A percentile compares a stretch with the other conserved stretches of the same genome.
phyloP scores from a whole-genome alignment of 1,284 basidiomycete genomes.

The Coniferiporia sulphurascens region DNA sequence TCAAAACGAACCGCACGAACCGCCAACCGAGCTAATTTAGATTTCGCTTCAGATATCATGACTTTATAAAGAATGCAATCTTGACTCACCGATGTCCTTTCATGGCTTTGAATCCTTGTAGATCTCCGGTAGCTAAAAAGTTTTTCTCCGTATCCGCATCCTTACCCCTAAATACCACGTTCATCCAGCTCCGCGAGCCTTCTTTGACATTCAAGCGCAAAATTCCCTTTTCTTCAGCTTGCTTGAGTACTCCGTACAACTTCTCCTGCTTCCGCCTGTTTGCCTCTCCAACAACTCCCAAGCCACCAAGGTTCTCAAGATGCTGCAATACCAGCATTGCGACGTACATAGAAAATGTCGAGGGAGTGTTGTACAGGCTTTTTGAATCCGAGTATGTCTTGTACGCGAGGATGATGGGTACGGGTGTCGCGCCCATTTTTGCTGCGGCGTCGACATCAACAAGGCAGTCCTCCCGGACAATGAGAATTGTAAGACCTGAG shows the following conservation, averaged over 20 bases:
- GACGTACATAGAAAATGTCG: constrained; percentile 91
- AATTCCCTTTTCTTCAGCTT: constrained; percentile 66
- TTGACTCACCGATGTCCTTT: constrained; percentile 83
- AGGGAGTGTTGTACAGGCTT: constrained; percentile 94
- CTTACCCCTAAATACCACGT: constrained; percentile 76
- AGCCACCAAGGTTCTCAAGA: constrained; percentile 65
- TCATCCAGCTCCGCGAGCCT: constrained; percentile 87
- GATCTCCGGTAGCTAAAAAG: constrained; percentile 79
- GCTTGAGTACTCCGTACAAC: constrained; percentile 68
- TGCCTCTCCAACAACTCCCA: constrained; percentile 60
- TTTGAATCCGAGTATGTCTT: constrained; percentile 77
- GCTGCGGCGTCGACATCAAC: constrained; percentile 81
- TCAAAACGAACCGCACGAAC: constrained; percentile 28
- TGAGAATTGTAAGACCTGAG: constrained; percentile 88
- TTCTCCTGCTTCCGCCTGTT: constrained; percentile 73
- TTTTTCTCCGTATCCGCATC: constrained; percentile 53
- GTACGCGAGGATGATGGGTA: constrained; percentile 83
- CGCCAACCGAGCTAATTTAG: constrained; percentile 55
- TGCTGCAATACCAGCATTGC: constrained; percentile 82
- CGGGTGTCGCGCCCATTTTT: constrained; percentile 67
- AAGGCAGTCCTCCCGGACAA: constrained; percentile 89
- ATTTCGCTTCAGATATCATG: constrained; percentile 1
- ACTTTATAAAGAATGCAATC: not conserved
- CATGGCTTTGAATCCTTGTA: constrained; percentile 74
- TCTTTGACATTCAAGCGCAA: constrained; percentile 66